phyloP scores from a whole-genome alignment of 2,329 filamentous ascomycete genomes.

The Paramyrothecium roridum region DNA sequence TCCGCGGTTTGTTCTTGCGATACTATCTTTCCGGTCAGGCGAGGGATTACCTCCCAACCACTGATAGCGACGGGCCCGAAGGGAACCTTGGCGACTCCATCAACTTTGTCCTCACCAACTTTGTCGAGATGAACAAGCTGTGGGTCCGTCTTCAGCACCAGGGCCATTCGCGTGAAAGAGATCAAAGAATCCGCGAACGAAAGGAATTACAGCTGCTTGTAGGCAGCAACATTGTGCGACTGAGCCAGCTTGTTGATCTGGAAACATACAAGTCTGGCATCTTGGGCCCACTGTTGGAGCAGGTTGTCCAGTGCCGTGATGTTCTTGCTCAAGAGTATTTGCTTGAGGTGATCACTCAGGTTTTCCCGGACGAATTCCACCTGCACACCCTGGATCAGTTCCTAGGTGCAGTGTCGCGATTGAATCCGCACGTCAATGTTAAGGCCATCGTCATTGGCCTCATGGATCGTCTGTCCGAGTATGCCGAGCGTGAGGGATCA shows the following conservation, averaged over 20 bases:
- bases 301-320: conserved; percentile 96
- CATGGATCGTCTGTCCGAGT: conserved; percentile 94
- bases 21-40: conserved; percentile 97
- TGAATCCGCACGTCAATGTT: conserved; percentile 96
- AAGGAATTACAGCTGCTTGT: conserved; percentile 94
- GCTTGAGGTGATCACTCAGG: conserved; percentile 96
- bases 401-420: conserved; percentile 83
- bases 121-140: conserved; percentile 99
- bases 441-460: conserved; percentile 97
- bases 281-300: conserved; percentile 83
- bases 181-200: conserved; percentile 88
- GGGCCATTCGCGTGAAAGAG: conserved; percentile 90
- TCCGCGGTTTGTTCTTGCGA: conserved; percentile 88
- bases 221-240: conserved; percentile 89
- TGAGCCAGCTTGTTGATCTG: conserved; percentile 93
- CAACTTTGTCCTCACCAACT: conserved; percentile 96
- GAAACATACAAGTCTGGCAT: conserved; percentile 92
- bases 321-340: conserved; percentile 97
- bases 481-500: conserved; percentile 84
- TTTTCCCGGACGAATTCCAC: conserved; percentile 98
- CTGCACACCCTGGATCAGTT: conserved; percentile 95
- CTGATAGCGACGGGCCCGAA: conserved; percentile 84
- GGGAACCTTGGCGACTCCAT: conserved; percentile 97
- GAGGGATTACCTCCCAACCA: conserved; percentile 79
- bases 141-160: conserved; percentile 98